Percentiles rank a stretch among this genome's conserved stretches.
Conservation (phyloP, 1,284 basidiomycete genomes). For the Puccinia sorghi region DNA sequence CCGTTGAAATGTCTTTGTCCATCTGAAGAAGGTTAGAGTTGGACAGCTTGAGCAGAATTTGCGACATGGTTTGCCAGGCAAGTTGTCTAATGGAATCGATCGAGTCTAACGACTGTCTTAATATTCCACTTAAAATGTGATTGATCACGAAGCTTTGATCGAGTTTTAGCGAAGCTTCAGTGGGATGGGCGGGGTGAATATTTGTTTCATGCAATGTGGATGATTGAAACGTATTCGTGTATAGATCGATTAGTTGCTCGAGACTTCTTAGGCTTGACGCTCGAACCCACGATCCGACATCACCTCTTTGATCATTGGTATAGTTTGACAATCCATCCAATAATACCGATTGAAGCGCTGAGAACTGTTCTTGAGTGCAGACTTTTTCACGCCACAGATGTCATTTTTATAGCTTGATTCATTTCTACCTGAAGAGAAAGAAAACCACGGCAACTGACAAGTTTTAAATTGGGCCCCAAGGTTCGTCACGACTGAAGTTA, state of each 20-base stretch:
- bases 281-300: constrained; percentile 96
- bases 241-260: constrained; percentile 18
- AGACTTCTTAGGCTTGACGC: constrained; percentile 71
- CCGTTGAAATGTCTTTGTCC: background rate
- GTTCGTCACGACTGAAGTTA: constrained; percentile 50
- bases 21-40: background rate
- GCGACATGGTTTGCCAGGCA: constrained; percentile 38
- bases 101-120: constrained; percentile 37
- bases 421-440: constrained; percentile 19
- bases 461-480: constrained; percentile 11
- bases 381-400: too few relatives aligned
- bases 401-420: too few relatives aligned
- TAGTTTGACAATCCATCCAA: constrained; percentile 79
- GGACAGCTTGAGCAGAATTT: constrained; percentile 9
- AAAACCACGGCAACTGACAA: background rate
- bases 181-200: background rate
- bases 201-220: background rate
- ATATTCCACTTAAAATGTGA: constrained; percentile 12
- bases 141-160: constrained; percentile 9
- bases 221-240: background rate
- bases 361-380: constrained; percentile 38
- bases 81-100: constrained; percentile 44
- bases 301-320: constrained; percentile 87
- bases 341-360: constrained; percentile 53
- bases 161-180: background rate